Conservation (phyloP, 352 stramenopile genomes). For the Nothophytophthora sp. region DNA sequence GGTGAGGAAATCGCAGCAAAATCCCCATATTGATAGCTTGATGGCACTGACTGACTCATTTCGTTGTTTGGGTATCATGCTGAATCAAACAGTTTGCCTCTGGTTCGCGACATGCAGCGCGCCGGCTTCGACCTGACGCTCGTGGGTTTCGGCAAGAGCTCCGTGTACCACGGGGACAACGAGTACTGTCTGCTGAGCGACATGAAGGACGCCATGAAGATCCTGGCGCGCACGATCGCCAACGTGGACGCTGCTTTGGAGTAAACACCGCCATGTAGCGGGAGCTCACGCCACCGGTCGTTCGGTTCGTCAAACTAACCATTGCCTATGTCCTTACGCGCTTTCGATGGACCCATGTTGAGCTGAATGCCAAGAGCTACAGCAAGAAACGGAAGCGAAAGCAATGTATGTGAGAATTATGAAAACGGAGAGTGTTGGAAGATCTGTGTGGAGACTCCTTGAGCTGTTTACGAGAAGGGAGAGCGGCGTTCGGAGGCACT, state of each 20-base stretch:
- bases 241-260: slow-evolving; percentile 53
- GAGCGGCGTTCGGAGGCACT: slow-evolving; percentile 1
- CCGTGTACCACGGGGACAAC: slow-evolving; percentile 93
- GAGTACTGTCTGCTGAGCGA: slow-evolving; percentile 89
- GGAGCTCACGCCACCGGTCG: neutral
- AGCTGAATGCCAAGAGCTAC: too few relatives aligned
- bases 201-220: slow-evolving; percentile 87
- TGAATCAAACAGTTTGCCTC: slow-evolving; percentile 56
- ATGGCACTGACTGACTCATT: slow-evolving; percentile 3
- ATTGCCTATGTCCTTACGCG: too few relatives aligned
- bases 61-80: neutral
- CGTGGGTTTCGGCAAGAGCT: slow-evolving; percentile 77
- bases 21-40: neutral
- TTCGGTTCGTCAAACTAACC: too few relatives aligned
- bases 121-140: slow-evolving; percentile 76
- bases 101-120: slow-evolving; percentile 81
- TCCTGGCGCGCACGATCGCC: slow-evolving; percentile 82
- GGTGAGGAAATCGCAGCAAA: slow-evolving; percentile 33
- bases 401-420: slow-evolving; percentile 16
- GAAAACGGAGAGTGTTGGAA: slow-evolving; percentile 10
- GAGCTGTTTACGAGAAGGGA: slow-evolving; percentile 9
- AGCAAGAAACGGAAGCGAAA: slow-evolving; percentile 18
- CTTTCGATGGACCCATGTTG: too few relatives aligned
- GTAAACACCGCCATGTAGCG: slow-evolving; percentile 3
- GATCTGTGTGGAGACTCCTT: slow-evolving; percentile 5